phyloP scores from a whole-genome alignment of 768 basidiomycete species.

The Naganishia randhawae region DNA sequence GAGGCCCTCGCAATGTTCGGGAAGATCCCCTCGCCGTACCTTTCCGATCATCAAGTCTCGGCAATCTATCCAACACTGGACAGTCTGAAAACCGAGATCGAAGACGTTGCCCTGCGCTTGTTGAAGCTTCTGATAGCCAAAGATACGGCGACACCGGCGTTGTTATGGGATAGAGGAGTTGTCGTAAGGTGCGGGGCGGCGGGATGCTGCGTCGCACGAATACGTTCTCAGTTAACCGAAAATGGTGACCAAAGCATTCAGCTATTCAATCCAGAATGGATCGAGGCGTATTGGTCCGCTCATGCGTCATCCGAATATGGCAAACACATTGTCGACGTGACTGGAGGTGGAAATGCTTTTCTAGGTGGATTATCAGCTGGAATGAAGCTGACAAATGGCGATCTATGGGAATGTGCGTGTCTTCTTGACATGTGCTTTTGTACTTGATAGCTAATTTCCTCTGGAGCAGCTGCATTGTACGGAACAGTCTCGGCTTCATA shows the following conservation, averaged over 20 bases:
- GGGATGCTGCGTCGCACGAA: slow-evolving; percentile 16
- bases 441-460: slow-evolving; percentile 29
- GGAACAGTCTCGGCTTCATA: slow-evolving; percentile 79
- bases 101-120: background rate
- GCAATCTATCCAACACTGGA: background rate
- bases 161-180: slow-evolving; percentile 24
- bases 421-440: slow-evolving; percentile 13
- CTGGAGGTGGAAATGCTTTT: slow-evolving; percentile 84
- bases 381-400: slow-evolving; percentile 57
- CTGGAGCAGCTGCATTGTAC: slow-evolving; percentile 61
- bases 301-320: background rate
- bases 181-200: slow-evolving; percentile 20
- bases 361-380: slow-evolving; percentile 80
- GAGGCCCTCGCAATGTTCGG: slow-evolving; percentile 28
- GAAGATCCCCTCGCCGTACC: slow-evolving; percentile 16
- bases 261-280: background rate
- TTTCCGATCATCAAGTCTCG: slow-evolving; percentile 22
- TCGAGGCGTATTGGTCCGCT: slow-evolving; percentile 10
- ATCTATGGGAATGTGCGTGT: slow-evolving; percentile 64
- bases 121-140: background rate
- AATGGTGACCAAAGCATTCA: background rate
- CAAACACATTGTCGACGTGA: slow-evolving; percentile 26
- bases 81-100: background rate
- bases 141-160: background rate
- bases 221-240: background rate